These are phyloP conservation scores for Ballota nigra DNA, from an alignment of 257 asterid genomes.

Conservation along the genomic window DNA sequence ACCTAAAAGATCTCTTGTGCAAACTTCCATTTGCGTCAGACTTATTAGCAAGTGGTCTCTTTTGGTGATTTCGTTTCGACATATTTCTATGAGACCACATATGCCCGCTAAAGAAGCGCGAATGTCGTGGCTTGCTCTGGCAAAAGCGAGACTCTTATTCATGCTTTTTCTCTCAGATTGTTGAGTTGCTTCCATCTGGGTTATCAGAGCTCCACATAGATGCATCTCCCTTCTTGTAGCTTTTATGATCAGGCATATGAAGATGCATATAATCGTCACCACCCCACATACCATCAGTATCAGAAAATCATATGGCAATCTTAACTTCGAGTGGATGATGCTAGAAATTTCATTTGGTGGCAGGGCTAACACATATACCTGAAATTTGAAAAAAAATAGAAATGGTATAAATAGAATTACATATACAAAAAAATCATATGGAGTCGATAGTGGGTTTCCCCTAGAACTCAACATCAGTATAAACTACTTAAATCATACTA, in stretches of 20 bases:
- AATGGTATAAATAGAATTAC: not conserved
- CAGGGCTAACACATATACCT: constrained; percentile 46
- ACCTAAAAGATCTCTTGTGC: constrained; percentile 56
- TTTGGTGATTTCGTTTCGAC: constrained; percentile 28
- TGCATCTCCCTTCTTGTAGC: constrained; percentile 53
- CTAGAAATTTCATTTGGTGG: constrained; percentile 23
- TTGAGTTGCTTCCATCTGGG: constrained; percentile 72
- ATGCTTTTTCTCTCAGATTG: constrained; percentile 69
- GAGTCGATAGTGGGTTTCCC: too few relatives aligned
- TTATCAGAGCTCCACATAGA: constrained; percentile 49
- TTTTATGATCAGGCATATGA: constrained; percentile 26
- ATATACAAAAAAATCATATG: too few relatives aligned
- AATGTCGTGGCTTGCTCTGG: constrained; percentile 78
- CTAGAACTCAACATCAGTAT: too few relatives aligned
- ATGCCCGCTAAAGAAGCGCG: constrained; percentile 72
- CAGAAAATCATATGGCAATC: constrained; percentile 28
- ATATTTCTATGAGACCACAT: constrained; percentile 46
- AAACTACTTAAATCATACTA: too few relatives aligned
- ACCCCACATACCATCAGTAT: constrained; percentile 28
- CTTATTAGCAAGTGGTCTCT: constrained; percentile 35
- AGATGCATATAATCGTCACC: constrained; percentile 24
- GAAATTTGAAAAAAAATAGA: constrained; percentile 1
- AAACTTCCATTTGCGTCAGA: constrained; percentile 44
- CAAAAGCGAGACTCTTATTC: constrained; percentile 67
- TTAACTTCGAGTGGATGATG: constrained; percentile 25